Conservation (phyloP, 768 basidiomycete genomes). For the Antrodiella citrinella region DNA sequence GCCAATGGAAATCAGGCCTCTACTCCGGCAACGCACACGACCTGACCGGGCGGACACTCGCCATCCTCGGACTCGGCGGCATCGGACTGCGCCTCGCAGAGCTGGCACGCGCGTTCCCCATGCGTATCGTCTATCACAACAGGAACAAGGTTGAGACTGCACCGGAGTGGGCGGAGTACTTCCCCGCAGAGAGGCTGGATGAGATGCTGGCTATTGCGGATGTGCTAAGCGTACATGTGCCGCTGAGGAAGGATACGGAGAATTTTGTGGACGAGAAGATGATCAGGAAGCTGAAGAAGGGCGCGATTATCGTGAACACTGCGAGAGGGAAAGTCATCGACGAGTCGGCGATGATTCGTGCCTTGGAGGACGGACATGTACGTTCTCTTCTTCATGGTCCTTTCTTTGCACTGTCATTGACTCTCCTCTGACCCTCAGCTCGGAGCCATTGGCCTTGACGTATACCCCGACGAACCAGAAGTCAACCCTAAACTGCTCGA, state of each 20-base stretch:
- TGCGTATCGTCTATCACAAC: constrained; percentile 81
- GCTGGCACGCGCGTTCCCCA: constrained; percentile 71
- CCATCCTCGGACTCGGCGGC: constrained; percentile 71
- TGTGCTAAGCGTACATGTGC: constrained; percentile 83
- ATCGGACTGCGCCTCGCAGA: constrained; percentile 66
- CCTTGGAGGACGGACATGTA: constrained; percentile 82
- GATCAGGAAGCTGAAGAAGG: constrained; percentile 71
- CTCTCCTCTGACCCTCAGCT: constrained; percentile 37
- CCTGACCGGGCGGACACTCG: constrained; percentile 58
- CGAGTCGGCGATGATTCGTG: constrained; percentile 78
- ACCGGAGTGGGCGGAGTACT: constrained; percentile 73
- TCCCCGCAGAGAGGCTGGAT: constrained; percentile 45
- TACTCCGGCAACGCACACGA: constrained; percentile 47
- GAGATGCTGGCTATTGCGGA: constrained; percentile 65
- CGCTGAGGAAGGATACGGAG: constrained; percentile 64
- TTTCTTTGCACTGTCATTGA: constrained; percentile 1
- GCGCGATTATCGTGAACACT: constrained; percentile 75
- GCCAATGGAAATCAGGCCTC: constrained; percentile 52
- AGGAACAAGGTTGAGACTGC: constrained; percentile 47
- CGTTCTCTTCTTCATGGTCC: constrained; percentile 23
- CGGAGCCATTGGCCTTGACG: constrained; percentile 74
- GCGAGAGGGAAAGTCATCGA: constrained; percentile 85
- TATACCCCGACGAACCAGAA: constrained; percentile 76
- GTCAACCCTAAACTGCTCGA: constrained; percentile 72
- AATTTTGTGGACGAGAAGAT: constrained; percentile 66